Conservation (phyloP, 202 grass and related monocot species). For the Carex sylvatica region DNA sequence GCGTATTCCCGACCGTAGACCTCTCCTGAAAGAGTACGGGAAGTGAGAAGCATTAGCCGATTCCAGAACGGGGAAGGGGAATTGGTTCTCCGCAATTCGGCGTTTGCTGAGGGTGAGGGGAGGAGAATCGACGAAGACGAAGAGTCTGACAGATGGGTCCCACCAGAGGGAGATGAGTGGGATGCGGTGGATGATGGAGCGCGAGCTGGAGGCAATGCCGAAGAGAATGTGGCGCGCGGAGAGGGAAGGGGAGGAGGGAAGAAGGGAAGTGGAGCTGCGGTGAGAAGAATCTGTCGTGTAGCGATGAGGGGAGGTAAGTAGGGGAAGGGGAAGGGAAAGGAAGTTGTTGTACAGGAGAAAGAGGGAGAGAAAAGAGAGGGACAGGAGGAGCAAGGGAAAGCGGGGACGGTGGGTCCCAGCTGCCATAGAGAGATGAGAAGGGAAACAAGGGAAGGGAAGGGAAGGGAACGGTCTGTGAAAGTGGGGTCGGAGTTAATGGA, state of each 20-base stretch:
- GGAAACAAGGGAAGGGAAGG: slow-evolving; percentile 12
- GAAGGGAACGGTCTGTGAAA: background rate
- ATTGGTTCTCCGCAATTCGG: background rate
- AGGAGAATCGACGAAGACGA: slow-evolving; percentile 60
- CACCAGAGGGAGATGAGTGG: slow-evolving; percentile 72
- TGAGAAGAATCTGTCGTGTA: background rate
- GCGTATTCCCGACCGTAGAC: slow-evolving; percentile 74
- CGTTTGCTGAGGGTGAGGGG: background rate
- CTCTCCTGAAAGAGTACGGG: slow-evolving; percentile 64
- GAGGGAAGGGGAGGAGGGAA: background rate
- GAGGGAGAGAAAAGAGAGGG: slow-evolving; percentile 18
- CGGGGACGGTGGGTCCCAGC: background rate
- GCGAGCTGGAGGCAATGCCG: slow-evolving; percentile 43
- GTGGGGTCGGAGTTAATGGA: background rate
- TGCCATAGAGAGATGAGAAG: slow-evolving; percentile 24
- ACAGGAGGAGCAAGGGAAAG: slow-evolving; percentile 26
- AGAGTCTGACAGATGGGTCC: slow-evolving; percentile 38
- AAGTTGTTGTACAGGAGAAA: slow-evolving; percentile 30
- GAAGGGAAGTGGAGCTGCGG: background rate
- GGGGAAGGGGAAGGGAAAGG: slow-evolving; percentile 10
- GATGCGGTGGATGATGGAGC: slow-evolving; percentile 49
- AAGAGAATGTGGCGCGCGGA: slow-evolving; percentile 2
- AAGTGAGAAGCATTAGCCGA: slow-evolving; percentile 60
- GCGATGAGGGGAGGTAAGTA: background rate
- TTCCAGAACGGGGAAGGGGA: slow-evolving; percentile 34